These are phyloP conservation scores for Cryptococcus sp. DNA, from an alignment of 1,284 basidiomycete genomes.

Conservation along the genomic window DNA sequence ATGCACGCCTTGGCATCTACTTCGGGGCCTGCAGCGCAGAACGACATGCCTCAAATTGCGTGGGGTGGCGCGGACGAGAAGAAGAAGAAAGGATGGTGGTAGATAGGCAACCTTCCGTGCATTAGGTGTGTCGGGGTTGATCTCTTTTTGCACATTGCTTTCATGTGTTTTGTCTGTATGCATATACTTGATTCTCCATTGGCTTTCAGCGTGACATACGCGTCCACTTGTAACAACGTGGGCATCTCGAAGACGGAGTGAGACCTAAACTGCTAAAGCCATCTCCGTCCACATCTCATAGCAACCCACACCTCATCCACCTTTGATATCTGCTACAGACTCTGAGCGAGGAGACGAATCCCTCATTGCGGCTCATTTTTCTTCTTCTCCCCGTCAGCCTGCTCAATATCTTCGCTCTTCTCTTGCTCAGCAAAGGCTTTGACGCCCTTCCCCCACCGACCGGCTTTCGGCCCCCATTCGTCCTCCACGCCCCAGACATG, in stretches of 20 bases:
- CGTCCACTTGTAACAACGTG: too few species aligned
- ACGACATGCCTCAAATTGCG: conserved; percentile 18
- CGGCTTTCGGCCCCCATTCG: conserved; percentile 56
- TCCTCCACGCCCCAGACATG: conserved; percentile 54
- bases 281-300: too few species aligned
- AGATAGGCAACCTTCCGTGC: too few species aligned
- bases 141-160: not conserved
- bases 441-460: conserved; percentile 56
- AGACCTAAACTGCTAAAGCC: too few species aligned
- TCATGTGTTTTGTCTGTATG: conserved; percentile 16
- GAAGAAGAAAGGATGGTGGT: conserved; percentile 23
- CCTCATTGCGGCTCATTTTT: too few species aligned
- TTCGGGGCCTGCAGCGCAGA: not conserved
- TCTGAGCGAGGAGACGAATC: too few species aligned
- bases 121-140: not conserved
- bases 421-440: conserved; percentile 30
- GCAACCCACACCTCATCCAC: too few species aligned
- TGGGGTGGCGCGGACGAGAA: conserved; percentile 20
- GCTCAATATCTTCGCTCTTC: conserved; percentile 9
- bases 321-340: too few species aligned
- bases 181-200: conserved; percentile 3
- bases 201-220: too few species aligned
- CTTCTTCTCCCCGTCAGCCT: not conserved
- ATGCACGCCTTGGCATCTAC: not conserved
- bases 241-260: too few species aligned